Evolutionary conservation across 2,329 filamentous ascomycete species (phyloP), one percentile per base, ranked within the genome.

Genomic region (Didymella pomorum): DNA sequence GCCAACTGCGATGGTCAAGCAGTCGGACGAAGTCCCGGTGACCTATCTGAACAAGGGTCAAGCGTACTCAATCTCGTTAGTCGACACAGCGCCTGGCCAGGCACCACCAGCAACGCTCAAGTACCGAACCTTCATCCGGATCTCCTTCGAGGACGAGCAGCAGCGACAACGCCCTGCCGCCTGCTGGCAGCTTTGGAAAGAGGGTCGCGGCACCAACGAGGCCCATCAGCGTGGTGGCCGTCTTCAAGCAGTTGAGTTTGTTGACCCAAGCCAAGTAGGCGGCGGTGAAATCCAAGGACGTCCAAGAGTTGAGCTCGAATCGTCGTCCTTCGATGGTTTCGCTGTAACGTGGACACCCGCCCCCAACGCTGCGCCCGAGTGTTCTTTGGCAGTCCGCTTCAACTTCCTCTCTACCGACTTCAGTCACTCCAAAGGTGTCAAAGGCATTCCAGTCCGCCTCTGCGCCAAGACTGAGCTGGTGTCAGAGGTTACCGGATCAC

Each of bases 371-470:
- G 78, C 81, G 0, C 81, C 89, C 3, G 93, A 97, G 69, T 95
- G 93, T 75, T 91, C 88, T 47, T 87, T 99, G 55, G 90, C 93
- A 9, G 92, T 98, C 12, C 91, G 95, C 44, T 99, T 98, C 83
- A 99, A 99, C 79, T 99, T 99, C 73, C 83, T 99, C 0, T 99
- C 95, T 0, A 99, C 95, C 9, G 95, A 99, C 74, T 99, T 98
- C 75, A 98, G 94, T 76, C 95, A 98, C 73, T 98, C 95, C 10
- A 99, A 99, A 74, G 95, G 95, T 44, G 95, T 99, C 47, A 99
- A 98, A 78, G 95, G 95, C 33, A 97, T 98, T 64, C 94, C 95
- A 0, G 93, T 99, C 4, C 84, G 95, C 54, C 84, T 98, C 0
- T 98, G 94, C 76, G 88, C 93, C 14, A 98, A 98, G 78, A 98